These are phyloP conservation scores for Pythium brachiatum DNA, from an alignment of 352 stramenopile species.

Conservation along the genomic window DNA sequence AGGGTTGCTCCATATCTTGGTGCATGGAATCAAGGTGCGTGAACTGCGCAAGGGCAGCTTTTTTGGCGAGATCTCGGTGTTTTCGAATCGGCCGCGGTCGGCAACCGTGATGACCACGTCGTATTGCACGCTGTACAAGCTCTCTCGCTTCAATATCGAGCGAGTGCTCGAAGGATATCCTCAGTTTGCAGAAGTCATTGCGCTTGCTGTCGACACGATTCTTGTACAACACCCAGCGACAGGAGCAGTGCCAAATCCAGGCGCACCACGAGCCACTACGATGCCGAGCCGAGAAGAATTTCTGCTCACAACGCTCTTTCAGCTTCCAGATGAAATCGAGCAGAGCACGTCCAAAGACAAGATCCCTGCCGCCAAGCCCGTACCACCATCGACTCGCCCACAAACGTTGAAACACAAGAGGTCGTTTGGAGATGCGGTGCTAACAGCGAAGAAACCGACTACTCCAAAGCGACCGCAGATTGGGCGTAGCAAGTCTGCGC, in stretches of 20 bases:
- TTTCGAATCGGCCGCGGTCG: slow-evolving; percentile 54
- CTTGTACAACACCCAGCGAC: slow-evolving; percentile 33
- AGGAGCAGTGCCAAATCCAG: background rate
- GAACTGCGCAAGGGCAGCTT: slow-evolving; percentile 64
- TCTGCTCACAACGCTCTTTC: slow-evolving; percentile 53
- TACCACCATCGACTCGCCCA: background rate
- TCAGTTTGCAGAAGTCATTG: slow-evolving; percentile 46
- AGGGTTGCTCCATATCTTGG: slow-evolving; percentile 54
- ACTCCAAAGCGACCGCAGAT: slow-evolving; percentile 13
- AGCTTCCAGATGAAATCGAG: slow-evolving; percentile 28
- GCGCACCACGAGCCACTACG: background rate
- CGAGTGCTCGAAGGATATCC: slow-evolving; percentile 58
- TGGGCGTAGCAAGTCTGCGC: slow-evolving; percentile 50
- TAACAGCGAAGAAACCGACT: background rate
- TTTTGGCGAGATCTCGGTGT: slow-evolving; percentile 71
- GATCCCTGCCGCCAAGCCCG: background rate
- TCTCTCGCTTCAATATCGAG: slow-evolving; percentile 63
- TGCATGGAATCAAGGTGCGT: slow-evolving; percentile 55
- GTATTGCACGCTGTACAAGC: slow-evolving; percentile 64
- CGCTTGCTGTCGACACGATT: slow-evolving; percentile 43
- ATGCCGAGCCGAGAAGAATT: slow-evolving; percentile 34
- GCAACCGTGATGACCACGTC: slow-evolving; percentile 55
- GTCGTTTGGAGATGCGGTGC: background rate
- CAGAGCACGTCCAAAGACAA: background rate
- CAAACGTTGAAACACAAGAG: slow-evolving; percentile 6